Evolutionary conservation across 2,329 filamentous ascomycete genomes (phyloP).

Genomic region (Ambrosiella cleistominuta): DNA sequence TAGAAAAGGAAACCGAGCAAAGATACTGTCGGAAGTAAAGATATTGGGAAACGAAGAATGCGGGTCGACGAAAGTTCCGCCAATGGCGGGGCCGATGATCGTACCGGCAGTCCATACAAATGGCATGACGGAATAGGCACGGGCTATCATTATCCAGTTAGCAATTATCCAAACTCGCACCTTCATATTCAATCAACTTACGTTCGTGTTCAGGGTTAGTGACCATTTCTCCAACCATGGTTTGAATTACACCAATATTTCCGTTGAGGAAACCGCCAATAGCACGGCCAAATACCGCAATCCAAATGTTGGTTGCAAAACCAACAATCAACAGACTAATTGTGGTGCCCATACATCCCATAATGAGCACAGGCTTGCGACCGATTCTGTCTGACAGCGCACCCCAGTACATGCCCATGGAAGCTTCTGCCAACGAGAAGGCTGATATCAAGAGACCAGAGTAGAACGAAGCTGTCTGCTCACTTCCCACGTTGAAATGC

Average conservation of each 20-base stretch:
- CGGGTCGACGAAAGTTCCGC: slow-evolving; percentile 71
- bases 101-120: slow-evolving; percentile 88
- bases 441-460: slow-evolving; percentile 75
- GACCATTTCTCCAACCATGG: slow-evolving; percentile 82
- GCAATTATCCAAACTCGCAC: not conserved
- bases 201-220: slow-evolving; percentile 72
- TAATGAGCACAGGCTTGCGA: slow-evolving; percentile 66
- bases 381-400: slow-evolving; percentile 64
- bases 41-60: slow-evolving; percentile 51
- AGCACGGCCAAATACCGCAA: slow-evolving; percentile 58
- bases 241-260: slow-evolving; percentile 81
- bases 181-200: slow-evolving; percentile 26
- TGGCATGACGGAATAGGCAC: slow-evolving; percentile 81
- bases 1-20: slow-evolving; percentile 67
- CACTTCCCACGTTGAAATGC: slow-evolving; percentile 52
- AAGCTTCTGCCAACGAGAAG: slow-evolving; percentile 64
- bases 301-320: slow-evolving; percentile 66
- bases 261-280: slow-evolving; percentile 74
- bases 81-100: slow-evolving; percentile 75
- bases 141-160: slow-evolving; percentile 32
- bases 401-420: slow-evolving; percentile 82
- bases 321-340: slow-evolving; percentile 70
- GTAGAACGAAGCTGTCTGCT: slow-evolving; percentile 68
- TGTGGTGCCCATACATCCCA: slow-evolving; percentile 70
- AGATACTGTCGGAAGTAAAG: slow-evolving; percentile 52